A percentile compares a stretch with the other conserved stretches of the same genome.
Evolutionary conservation across 2,329 filamentous ascomycete species (phyloP).

Genomic region (Aspergillus sp.): DNA sequence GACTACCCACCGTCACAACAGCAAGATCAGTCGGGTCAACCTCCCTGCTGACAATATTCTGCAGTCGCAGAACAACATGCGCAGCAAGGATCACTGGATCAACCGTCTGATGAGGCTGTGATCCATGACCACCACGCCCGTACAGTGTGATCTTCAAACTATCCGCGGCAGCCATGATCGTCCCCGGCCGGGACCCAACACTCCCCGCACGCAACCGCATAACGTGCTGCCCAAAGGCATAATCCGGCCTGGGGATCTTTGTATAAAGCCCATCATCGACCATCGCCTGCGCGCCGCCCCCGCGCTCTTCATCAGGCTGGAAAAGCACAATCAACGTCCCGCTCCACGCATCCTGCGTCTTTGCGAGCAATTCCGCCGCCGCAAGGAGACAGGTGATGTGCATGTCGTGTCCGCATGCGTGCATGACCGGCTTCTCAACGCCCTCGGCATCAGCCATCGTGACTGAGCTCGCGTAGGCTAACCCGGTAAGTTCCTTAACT

Average conservation of each 20-base stretch:
- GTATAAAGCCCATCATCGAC: slow-evolving; percentile 54
- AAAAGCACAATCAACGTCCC: slow-evolving; percentile 63
- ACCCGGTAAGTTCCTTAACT: slow-evolving; percentile 43
- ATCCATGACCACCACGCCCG: slow-evolving; percentile 56
- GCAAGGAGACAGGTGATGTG: slow-evolving; percentile 55
- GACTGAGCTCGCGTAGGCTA: slow-evolving; percentile 45
- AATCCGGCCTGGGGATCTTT: slow-evolving; percentile 50
- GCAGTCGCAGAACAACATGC: slow-evolving; percentile 52
- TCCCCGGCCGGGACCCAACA: slow-evolving; percentile 33
- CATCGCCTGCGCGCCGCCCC: slow-evolving; percentile 59
- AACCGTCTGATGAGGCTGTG: slow-evolving; percentile 51
- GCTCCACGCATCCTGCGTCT: slow-evolving; percentile 46
- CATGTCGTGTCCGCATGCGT: slow-evolving; percentile 59
- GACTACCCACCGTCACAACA: slow-evolving; percentile 55
- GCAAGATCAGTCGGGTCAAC: slow-evolving; percentile 48
- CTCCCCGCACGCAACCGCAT: slow-evolving; percentile 41
- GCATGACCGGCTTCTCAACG: slow-evolving; percentile 53
- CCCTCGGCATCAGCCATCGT: slow-evolving; percentile 46
- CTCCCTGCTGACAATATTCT: slow-evolving; percentile 55
- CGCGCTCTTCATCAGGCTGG: slow-evolving; percentile 64
- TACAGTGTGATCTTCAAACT: slow-evolving; percentile 50
- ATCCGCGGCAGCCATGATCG: slow-evolving; percentile 42
- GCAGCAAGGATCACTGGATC: slow-evolving; percentile 58
- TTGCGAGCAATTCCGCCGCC: slow-evolving; percentile 48
- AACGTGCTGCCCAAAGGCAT: slow-evolving; percentile 55